These are phyloP conservation scores for Tylopilus sp. DNA, from an alignment of 1,284 basidiomycete species.

Conservation along the genomic window DNA sequence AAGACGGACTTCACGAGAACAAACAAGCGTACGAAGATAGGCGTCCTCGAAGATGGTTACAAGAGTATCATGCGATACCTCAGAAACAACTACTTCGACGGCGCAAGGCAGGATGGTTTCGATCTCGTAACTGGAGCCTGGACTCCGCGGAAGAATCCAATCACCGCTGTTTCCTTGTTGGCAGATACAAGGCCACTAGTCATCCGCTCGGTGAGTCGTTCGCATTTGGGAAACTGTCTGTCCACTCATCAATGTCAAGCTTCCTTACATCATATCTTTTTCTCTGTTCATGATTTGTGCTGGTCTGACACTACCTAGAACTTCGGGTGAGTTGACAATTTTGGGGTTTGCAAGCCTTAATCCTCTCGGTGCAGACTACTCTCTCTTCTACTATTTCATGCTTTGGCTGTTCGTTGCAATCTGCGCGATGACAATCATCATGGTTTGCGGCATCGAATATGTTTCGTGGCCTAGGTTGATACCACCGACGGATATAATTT, in stretches of 20 bases:
- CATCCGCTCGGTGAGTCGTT: conserved; percentile 69
- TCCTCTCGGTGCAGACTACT: conserved; percentile 53
- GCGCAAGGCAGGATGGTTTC: conserved; percentile 87
- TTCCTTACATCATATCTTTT: conserved; percentile 81
- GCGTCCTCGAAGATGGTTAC: conserved; percentile 80
- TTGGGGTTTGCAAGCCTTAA: conserved; percentile 6
- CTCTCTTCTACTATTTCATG: conserved; percentile 76
- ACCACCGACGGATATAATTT: conserved; percentile 79
- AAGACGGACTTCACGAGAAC: conserved; percentile 98
- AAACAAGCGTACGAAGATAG: conserved; percentile 81
- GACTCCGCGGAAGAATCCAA: conserved; percentile 71
- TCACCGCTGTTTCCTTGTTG: conserved; percentile 63
- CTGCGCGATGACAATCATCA: conserved; percentile 64
- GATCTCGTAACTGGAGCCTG: conserved; percentile 93
- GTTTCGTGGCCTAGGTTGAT: conserved; percentile 94
- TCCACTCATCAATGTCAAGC: conserved; percentile 42
- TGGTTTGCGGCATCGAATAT: conserved; percentile 80
- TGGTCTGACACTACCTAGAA: conserved; percentile 77
- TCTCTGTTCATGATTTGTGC: conserved; percentile 85
- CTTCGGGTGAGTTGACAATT: conserved; percentile 61
- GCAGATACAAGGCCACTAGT: conserved; percentile 77
- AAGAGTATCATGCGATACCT: conserved; percentile 88
- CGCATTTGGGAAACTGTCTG: neutral
- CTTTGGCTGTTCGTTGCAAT: conserved; percentile 71
- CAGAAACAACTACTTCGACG: conserved; percentile 98